Conservation (phyloP, 192 early-diverging fungal species). For the Endogone sp. region DNA sequence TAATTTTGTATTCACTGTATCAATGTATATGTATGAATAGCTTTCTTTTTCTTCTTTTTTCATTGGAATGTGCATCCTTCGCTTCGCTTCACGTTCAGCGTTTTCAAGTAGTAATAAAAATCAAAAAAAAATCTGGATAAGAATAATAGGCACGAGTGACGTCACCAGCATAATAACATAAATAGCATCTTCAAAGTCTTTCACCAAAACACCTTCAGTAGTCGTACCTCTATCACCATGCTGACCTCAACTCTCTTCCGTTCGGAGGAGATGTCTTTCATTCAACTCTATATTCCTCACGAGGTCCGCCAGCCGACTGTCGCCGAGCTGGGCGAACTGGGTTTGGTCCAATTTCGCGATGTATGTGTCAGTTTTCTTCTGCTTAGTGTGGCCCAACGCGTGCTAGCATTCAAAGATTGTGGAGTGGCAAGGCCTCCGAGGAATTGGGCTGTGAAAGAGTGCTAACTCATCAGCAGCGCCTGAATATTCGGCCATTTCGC, state of each 20-base stretch:
- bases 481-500: too few relatives aligned
- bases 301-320: slow-evolving; percentile 93
- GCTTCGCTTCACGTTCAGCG: too few relatives aligned
- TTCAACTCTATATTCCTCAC: slow-evolving; percentile 92
- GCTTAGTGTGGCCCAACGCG: too few relatives aligned
- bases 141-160: too few relatives aligned
- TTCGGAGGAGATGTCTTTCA: slow-evolving; percentile 93
- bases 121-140: too few relatives aligned
- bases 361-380: slow-evolving; percentile 39
- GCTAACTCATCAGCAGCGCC: neutral
- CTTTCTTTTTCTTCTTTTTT: too few relatives aligned
- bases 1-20: too few relatives aligned
- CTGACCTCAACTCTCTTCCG: slow-evolving; percentile 65
- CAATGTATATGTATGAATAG: too few relatives aligned
- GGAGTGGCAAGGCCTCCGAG: too few relatives aligned
- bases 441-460: neutral
- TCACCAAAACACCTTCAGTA: too few relatives aligned
- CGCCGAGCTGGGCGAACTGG: slow-evolving; percentile 92
- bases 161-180: neutral
- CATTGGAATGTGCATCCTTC: too few relatives aligned
- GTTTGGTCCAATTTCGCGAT: slow-evolving; percentile 93
- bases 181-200: neutral
- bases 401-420: neutral
- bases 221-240: slow-evolving; percentile 45
- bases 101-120: too few relatives aligned